These are phyloP conservation scores for Forsythia suspensa DNA, from an alignment of 257 asterid species.

Conservation along the genomic window DNA sequence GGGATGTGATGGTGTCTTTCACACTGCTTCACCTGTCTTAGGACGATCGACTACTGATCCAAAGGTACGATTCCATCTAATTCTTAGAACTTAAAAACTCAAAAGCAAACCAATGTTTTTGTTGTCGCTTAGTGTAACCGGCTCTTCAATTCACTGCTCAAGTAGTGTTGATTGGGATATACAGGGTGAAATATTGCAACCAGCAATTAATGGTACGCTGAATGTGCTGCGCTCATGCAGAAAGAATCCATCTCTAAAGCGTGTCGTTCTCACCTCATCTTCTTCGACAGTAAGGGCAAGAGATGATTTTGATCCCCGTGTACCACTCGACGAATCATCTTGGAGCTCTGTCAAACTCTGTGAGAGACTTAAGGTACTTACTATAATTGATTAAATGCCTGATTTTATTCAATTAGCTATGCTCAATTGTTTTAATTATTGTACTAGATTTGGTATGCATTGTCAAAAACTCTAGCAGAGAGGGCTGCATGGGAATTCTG, in stretches of 20 bases:
- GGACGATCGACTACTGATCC: conserved; percentile 47
- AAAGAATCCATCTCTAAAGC: conserved; percentile 61
- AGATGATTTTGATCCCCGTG: conserved; percentile 50
- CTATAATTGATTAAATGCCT: not conserved
- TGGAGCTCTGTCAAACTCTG: conserved; percentile 83
- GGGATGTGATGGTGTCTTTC: conserved; percentile 87
- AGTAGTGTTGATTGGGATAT: not conserved
- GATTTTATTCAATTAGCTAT: not conserved
- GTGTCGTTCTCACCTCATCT: conserved; percentile 88
- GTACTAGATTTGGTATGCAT: conserved; percentile 67
- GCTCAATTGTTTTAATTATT: not conserved
- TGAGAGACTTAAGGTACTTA: conserved; percentile 54
- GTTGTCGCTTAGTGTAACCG: not conserved
- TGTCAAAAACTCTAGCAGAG: conserved; percentile 88
- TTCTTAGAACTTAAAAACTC: not conserved
- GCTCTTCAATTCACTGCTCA: not conserved
- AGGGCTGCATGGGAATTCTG: conserved; percentile 93
- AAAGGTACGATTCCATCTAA: conserved; percentile 26
- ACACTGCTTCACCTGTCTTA: conserved; percentile 93
- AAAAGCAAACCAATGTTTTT: too few relatives aligned
- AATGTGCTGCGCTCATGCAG: conserved; percentile 83
- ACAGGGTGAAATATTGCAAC: conserved; percentile 73
- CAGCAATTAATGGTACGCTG: conserved; percentile 85
- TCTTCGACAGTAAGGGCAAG: conserved; percentile 77
- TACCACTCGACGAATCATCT: conserved; percentile 70